These are phyloP conservation scores for Lagenaria siceraria DNA, from an alignment of 306 rosid genomes.

Conservation along the genomic window DNA sequence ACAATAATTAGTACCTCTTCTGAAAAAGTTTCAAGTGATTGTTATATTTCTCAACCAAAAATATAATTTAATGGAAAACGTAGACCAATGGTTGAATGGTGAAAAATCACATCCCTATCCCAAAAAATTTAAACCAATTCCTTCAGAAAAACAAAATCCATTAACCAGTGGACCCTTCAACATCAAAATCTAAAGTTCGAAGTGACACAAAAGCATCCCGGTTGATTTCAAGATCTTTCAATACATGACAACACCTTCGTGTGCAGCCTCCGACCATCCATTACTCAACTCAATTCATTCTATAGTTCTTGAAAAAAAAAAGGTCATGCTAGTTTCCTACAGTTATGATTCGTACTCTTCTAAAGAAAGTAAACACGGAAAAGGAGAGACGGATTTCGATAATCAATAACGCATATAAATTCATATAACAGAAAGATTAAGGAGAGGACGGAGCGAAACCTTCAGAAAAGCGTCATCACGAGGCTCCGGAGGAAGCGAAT, in stretches of 20 bases:
- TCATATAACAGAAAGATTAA: not conserved
- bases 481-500: not conserved
- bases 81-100: not conserved
- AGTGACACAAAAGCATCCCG: not conserved
- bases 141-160: not conserved
- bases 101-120: not conserved
- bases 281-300: not conserved
- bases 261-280: not conserved
- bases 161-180: not conserved
- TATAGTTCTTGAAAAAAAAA: not conserved
- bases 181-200: not conserved
- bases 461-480: slow-evolving; percentile 10
- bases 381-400: not conserved
- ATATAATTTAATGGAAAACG: not conserved
- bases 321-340: not conserved
- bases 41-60: not conserved
- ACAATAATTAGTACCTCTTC: not conserved
- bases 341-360: not conserved
- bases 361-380: not conserved
- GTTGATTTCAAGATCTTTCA: not conserved
- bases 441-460: slow-evolving; percentile 1
- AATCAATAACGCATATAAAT: not conserved
- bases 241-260: not conserved
- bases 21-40: not conserved
- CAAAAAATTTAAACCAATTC: not conserved